Evolutionary conservation across 179 eudicot species (phyloP), one percentile per base, ranked within the genome.

Genomic region (Beta macrorhiza): DNA sequence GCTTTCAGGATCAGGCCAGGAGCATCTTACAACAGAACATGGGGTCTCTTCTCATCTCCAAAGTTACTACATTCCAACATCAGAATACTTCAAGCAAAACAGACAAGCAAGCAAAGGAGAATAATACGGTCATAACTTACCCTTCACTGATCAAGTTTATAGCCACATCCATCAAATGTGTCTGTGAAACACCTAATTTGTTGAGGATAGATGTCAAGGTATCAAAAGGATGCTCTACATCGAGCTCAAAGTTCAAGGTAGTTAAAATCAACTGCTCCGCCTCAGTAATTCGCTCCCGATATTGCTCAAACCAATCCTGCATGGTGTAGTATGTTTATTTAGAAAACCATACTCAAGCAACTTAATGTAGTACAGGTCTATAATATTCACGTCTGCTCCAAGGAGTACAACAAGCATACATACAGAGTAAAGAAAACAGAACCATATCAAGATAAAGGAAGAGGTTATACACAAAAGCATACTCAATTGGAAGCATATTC

Each of bases 221-320:
- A 81, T 85, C 97, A 84, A 91, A 97, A 65, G 99, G 99, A 89
- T 97, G 99, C 68, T 94, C 93, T 84, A 97, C 99, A 75, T 75
- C 87, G 76, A 97, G 91, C 91, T 97, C 99, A 83, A 97, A 97
- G 83, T 97, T 91, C 49, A 97, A 87, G 57, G 99, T 97, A 47
- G 99, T 93, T 77, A 97, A 85, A 67, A 97, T 86, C 87, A 94
- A 81, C 72, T 97, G 95, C 87, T 97, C 99, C 67, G 99, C 98
- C 84, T 86, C 97, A 83, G 82, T 84, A 52, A 97, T 90, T 83
- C 95, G 88, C 82, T 94, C 99, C 55, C 97, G 90, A 83, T 91
- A 93, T 79, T 91, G 91, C 87, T 97, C 97, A 87, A 94, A 97
- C 97, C 97, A 97, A 81, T 89, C 97, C 99, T 97, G 89, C 87